Evolutionary conservation across 2,329 filamentous ascomycete species (phyloP).

Genomic region (Tympanopsis confertula): DNA sequence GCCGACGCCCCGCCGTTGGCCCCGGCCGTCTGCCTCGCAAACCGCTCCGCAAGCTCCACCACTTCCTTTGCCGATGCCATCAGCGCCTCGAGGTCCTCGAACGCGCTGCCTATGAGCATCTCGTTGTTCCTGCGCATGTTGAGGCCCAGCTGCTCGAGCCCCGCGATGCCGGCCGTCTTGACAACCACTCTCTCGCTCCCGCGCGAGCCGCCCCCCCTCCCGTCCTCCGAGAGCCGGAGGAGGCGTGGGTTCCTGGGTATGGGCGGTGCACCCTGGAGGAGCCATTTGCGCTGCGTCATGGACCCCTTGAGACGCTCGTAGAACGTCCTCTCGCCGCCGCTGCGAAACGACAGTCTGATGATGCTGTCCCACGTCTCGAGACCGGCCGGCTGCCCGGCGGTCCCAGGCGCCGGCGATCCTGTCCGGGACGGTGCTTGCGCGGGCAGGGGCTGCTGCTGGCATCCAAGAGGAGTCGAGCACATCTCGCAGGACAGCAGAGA

Average conservation of each 20-base stretch:
- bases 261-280: slow-evolving; percentile 79
- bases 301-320: slow-evolving; percentile 78
- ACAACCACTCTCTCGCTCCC: slow-evolving; percentile 17
- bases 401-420: slow-evolving; percentile 69
- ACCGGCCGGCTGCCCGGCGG: slow-evolving; percentile 19
- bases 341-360: slow-evolving; percentile 79
- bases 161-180: slow-evolving; percentile 78
- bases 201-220: slow-evolving; percentile 9
- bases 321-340: slow-evolving; percentile 80
- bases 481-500: slow-evolving; percentile 81
- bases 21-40: slow-evolving; percentile 52
- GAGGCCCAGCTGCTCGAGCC: slow-evolving; percentile 73
- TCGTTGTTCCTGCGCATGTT: slow-evolving; percentile 88
- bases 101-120: slow-evolving; percentile 80
- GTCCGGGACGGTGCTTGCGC: slow-evolving; percentile 35
- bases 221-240: slow-evolving; percentile 19
- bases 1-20: slow-evolving; percentile 43
- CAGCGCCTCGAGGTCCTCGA: slow-evolving; percentile 88
- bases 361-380: slow-evolving; percentile 60
- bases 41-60: slow-evolving; percentile 79
- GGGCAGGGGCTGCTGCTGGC: slow-evolving; percentile 30
- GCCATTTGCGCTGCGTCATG: slow-evolving; percentile 88
- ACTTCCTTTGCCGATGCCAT: slow-evolving; percentile 98
- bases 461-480: slow-evolving; percentile 66
- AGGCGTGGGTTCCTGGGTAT: slow-evolving; percentile 50